Evolutionary conservation across 805 yeast genomes (phyloP).

Genomic region (Starmera caribaea): DNA sequence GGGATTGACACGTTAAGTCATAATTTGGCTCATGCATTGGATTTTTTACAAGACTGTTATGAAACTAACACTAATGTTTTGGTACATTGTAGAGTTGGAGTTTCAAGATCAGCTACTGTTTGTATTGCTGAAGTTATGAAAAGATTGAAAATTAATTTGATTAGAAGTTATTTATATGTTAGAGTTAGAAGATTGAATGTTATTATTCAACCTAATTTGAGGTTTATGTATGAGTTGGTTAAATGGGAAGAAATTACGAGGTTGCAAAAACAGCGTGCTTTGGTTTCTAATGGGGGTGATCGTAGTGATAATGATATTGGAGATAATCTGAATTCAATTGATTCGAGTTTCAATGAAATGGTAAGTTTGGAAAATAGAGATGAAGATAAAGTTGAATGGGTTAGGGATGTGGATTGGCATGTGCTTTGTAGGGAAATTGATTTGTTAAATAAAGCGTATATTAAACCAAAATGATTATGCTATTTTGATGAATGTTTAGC

Average conservation of each 20-base stretch:
- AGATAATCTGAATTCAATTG: constrained; percentile 3
- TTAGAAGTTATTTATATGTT: constrained; percentile 81
- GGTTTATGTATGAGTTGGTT: constrained; percentile 84
- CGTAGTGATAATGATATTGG: constrained; percentile 7
- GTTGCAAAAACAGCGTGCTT: not conserved
- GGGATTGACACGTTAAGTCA: constrained; percentile 72
- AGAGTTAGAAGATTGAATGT: constrained; percentile 84
- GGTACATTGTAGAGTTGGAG: constrained; percentile 95
- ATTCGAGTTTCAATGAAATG: constrained; percentile 1
- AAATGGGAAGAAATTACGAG: constrained; percentile 42
- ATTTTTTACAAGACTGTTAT: constrained; percentile 51
- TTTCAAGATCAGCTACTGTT: constrained; percentile 88
- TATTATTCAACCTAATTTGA: constrained; percentile 86
- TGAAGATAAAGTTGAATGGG: constrained; percentile 13
- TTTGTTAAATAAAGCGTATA: constrained; percentile 46
- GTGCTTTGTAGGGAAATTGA: constrained; percentile 77
- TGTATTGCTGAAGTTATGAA: constrained; percentile 94
- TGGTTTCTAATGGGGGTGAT: not conserved
- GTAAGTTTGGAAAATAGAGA: constrained; percentile 13
- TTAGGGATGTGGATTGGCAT: constrained; percentile 81
- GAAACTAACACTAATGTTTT: constrained; percentile 40
- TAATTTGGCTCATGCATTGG: constrained; percentile 53
- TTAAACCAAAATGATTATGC: constrained; percentile 3
- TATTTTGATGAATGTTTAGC: too few species aligned
- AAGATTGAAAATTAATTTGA: constrained; percentile 52